Percentiles rank a stretch among this genome's conserved stretches.
Evolutionary conservation across 331 rosid species (phyloP).

Genomic region (Cucumis variabilis): DNA sequence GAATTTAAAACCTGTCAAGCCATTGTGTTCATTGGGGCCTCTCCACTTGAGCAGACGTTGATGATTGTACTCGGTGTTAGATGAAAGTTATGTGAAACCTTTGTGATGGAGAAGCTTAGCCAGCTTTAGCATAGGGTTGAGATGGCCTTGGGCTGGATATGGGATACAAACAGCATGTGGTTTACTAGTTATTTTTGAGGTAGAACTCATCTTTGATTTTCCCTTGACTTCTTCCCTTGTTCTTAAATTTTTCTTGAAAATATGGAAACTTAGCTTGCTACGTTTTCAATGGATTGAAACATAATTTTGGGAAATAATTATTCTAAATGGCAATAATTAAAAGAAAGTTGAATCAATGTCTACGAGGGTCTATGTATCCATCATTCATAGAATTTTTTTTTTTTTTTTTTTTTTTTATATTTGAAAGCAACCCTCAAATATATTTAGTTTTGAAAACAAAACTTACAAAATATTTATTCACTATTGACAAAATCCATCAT

Average conservation of each 20-base stretch:
- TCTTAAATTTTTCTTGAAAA: constrained; percentile 39
- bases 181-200: neutral
- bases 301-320: too few species aligned
- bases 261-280: neutral
- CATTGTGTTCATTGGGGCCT: neutral
- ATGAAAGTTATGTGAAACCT: constrained; percentile 4
- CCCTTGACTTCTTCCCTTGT: constrained; percentile 33
- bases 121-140: neutral
- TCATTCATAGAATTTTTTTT: too few species aligned
- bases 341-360: too few species aligned
- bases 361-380: too few species aligned
- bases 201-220: constrained; percentile 38
- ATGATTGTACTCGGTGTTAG: neutral
- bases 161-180: constrained; percentile 16
- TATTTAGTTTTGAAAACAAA: too few species aligned
- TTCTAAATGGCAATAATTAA: too few species aligned
- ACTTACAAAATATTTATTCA: too few species aligned
- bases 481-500: too few species aligned
- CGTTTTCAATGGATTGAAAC: neutral
- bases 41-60: neutral
- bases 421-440: too few species aligned
- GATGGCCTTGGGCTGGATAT: neutral
- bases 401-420: too few species aligned
- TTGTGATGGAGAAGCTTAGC: neutral
- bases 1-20: neutral